These are phyloP conservation scores for Gnomoniopsis smithogilvyi DNA, from an alignment of 2,329 filamentous ascomycete species.

Conservation along the genomic window DNA sequence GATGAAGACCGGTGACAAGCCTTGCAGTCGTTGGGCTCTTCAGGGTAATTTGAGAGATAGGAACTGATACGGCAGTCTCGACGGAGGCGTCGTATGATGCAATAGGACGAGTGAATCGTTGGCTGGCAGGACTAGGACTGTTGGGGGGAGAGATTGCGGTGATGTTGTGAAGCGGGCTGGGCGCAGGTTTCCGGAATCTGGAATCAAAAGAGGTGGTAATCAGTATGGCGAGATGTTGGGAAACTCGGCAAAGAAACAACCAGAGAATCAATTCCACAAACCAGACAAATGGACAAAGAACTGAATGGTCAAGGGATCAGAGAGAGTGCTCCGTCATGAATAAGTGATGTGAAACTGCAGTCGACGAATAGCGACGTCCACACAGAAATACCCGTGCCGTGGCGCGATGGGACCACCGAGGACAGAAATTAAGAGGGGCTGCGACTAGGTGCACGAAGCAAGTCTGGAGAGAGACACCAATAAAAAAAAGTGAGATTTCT, in stretches of 20 bases:
- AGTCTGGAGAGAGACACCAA: not conserved
- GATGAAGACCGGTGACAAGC: slow-evolving; percentile 21
- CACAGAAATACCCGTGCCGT: not conserved
- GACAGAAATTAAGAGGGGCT: not conserved
- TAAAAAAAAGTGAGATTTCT: slow-evolving; percentile 7
- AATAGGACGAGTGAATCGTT: slow-evolving; percentile 28
- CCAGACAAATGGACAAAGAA: not conserved
- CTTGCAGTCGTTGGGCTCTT: not conserved
- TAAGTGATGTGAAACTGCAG: not conserved
- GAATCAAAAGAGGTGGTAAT: slow-evolving; percentile 24
- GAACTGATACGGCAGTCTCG: slow-evolving; percentile 23
- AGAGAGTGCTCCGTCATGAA: not conserved
- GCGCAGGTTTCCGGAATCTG: slow-evolving; percentile 47
- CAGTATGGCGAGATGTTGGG: slow-evolving; percentile 27
- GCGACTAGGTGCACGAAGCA: not conserved
- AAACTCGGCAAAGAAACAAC: not conserved
- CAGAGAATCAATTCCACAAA: not conserved
- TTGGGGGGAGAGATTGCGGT: slow-evolving; percentile 40
- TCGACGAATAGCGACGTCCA: not conserved
- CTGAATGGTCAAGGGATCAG: not conserved
- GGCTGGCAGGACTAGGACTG: slow-evolving; percentile 38
- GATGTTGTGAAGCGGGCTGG: slow-evolving; percentile 47
- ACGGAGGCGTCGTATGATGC: slow-evolving; percentile 24
- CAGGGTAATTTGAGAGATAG: not conserved
- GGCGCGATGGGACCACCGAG: slow-evolving; percentile 2